A percentile compares a stretch with the other conserved stretches of the same genome.
Conservation (phyloP, 192 early-diverging fungal genomes). For the Radiomyces spectabilis region DNA sequence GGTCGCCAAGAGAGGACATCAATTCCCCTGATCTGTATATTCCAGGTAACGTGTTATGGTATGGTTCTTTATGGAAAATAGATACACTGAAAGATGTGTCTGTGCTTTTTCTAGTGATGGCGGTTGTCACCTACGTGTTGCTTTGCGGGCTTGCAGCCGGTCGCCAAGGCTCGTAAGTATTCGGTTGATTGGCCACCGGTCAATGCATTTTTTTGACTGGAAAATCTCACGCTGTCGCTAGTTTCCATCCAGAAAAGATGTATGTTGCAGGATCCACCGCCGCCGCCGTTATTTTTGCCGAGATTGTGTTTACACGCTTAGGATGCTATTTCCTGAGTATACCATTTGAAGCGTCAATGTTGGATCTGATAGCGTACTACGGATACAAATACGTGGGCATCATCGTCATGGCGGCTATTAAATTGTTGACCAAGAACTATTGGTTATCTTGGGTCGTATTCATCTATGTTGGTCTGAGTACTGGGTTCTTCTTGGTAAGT, state of each 20-base stretch:
- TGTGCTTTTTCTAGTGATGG: slow-evolving; percentile 69
- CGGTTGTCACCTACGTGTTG: slow-evolving; percentile 87
- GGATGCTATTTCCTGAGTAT: slow-evolving; percentile 87
- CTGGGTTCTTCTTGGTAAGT: slow-evolving; percentile 85
- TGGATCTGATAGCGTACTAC: slow-evolving; percentile 83
- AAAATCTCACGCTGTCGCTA: slow-evolving; percentile 12
- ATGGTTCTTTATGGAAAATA: not conserved
- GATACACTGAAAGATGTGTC: not conserved
- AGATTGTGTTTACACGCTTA: slow-evolving; percentile 78
- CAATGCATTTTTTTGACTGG: not conserved
- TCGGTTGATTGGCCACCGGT: not conserved
- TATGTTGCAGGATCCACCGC: slow-evolving; percentile 82
- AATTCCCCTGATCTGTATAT: slow-evolving; percentile 98
- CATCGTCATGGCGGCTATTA: slow-evolving; percentile 41
- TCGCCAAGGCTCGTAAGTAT: slow-evolving; percentile 49
- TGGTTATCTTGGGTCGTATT: slow-evolving; percentile 64
- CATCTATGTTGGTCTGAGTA: slow-evolving; percentile 65
- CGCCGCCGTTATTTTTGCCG: slow-evolving; percentile 67
- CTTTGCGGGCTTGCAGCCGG: slow-evolving; percentile 53
- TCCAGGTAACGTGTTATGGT: slow-evolving; percentile 42
- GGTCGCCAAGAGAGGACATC: slow-evolving; percentile 82
- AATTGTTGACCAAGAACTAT: slow-evolving; percentile 38
- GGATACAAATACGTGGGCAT: slow-evolving; percentile 94
- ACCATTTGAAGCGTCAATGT: slow-evolving; percentile 67
- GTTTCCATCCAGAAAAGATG: slow-evolving; percentile 83